A percentile compares a stretch with the other conserved stretches of the same genome.
Conservation (phyloP, 345 rosid genomes). For the Odontarrhena argentea region DNA sequence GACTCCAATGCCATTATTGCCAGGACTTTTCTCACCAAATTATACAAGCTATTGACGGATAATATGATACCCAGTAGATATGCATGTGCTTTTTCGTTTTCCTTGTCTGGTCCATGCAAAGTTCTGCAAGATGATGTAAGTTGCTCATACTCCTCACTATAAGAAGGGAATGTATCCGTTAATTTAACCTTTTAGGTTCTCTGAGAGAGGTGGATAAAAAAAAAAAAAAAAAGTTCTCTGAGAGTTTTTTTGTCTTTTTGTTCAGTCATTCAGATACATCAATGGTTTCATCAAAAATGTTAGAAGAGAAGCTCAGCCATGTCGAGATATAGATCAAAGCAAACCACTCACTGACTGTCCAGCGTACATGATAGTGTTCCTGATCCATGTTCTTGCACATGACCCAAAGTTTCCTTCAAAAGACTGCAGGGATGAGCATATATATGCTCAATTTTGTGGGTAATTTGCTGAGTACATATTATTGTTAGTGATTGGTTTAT, state of each 20-base stretch:
- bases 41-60: constrained; percentile 61
- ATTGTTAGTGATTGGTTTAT: constrained; percentile 30
- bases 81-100: constrained; percentile 82
- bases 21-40: constrained; percentile 65
- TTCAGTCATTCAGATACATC: constrained; percentile 69
- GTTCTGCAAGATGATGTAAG: constrained; percentile 70
- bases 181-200: constrained; percentile 26
- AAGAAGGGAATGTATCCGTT: constrained; percentile 7
- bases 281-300: constrained; percentile 66
- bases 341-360: constrained; percentile 63
- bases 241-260: constrained; percentile 26
- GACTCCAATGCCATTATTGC: constrained; percentile 58
- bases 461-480: constrained; percentile 36
- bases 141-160: constrained; percentile 32
- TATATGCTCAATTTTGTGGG: constrained; percentile 69
- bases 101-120: constrained; percentile 50
- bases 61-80: constrained; percentile 70
- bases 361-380: constrained; percentile 69
- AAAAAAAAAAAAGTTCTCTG: constrained; percentile 20
- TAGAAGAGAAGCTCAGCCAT: constrained; percentile 51
- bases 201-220: constrained; percentile 17
- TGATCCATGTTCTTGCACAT: constrained; percentile 86
- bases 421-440: constrained; percentile 67
- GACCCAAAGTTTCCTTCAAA: constrained; percentile 67
- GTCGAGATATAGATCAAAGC: constrained; percentile 50